Percentiles rank a stretch among this genome's conserved stretches.
Evolutionary conservation across 768 basidiomycete genomes (phyloP).

Genomic region (Thelephora aurantiotincta): DNA sequence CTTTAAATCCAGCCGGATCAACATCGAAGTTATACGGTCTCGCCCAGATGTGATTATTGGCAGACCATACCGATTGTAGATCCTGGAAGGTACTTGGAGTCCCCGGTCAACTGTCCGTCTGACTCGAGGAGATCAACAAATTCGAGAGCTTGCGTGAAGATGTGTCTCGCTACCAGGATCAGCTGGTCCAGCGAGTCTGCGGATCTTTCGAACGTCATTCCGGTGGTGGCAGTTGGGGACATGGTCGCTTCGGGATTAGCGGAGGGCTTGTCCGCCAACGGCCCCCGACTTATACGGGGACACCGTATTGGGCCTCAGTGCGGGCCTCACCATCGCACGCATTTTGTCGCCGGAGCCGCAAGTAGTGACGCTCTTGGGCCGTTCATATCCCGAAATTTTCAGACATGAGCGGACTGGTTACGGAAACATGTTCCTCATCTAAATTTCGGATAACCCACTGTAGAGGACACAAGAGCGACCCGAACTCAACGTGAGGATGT

Average conservation of each 20-base stretch:
- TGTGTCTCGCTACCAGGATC: slow-evolving; percentile 48
- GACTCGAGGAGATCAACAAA: slow-evolving; percentile 52
- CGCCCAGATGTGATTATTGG: background rate
- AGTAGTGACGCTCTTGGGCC: no score
- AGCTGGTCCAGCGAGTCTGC: slow-evolving; percentile 32
- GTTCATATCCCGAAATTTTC: no score
- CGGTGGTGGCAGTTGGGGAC: slow-evolving; percentile 3
- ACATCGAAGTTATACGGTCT: background rate
- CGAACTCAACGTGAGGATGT: slow-evolving; percentile 71
- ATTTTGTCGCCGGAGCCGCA: no score
- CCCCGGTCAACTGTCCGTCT: slow-evolving; percentile 53
- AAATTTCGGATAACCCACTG: slow-evolving; percentile 65
- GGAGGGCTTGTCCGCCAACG: background rate
- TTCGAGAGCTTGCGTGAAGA: slow-evolving; percentile 62
- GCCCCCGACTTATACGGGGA: background rate
- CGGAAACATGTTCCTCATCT: slow-evolving; percentile 67
- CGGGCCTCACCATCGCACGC: no score
- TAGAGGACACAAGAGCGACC: slow-evolving; percentile 18
- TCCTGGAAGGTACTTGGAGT: slow-evolving; percentile 70
- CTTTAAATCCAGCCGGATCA: slow-evolving; percentile 22
- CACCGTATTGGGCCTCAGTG: slow-evolving; percentile 8
- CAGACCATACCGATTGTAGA: slow-evolving; percentile 64
- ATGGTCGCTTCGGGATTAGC: background rate
- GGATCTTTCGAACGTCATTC: slow-evolving; percentile 9
- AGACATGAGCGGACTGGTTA: no score